These are phyloP conservation scores for Posidonia australis DNA, from an alignment of 106 monocot genomes.

Conservation along the genomic window DNA sequence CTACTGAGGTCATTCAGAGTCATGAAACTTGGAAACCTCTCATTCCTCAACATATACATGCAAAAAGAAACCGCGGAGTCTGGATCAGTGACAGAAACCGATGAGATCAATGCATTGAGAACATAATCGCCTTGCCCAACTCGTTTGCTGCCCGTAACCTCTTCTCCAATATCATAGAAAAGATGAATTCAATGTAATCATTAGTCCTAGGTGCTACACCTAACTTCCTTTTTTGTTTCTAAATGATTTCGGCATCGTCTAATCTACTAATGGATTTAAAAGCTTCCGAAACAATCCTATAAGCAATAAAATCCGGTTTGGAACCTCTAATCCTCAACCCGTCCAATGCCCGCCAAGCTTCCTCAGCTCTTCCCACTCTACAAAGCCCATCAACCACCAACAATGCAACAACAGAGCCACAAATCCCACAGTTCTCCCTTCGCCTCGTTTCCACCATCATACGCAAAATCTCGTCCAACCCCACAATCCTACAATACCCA, in stretches of 20 bases:
- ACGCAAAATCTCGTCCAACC: slow-evolving; percentile 23
- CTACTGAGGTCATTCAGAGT: slow-evolving; percentile 34
- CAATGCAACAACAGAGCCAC: slow-evolving; percentile 59
- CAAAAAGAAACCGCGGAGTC: slow-evolving; percentile 42
- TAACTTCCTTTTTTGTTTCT: slow-evolving; percentile 92
- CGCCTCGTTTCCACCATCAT: slow-evolving; percentile 23
- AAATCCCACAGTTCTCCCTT: slow-evolving; percentile 12
- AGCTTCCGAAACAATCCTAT: slow-evolving; percentile 66
- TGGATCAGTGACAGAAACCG: slow-evolving; percentile 41
- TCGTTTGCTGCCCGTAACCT: slow-evolving; percentile 40
- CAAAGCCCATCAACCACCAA: slow-evolving; percentile 61
- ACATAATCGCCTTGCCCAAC: slow-evolving; percentile 57
- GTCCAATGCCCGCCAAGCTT: slow-evolving; percentile 69
- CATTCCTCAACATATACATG: slow-evolving; percentile 52
- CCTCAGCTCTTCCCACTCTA: slow-evolving; percentile 44
- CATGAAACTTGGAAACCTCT: slow-evolving; percentile 30
- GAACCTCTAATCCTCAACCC: slow-evolving; percentile 45
- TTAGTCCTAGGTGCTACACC: slow-evolving; percentile 72
- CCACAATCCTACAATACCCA: slow-evolving; percentile 9
- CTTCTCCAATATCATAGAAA: slow-evolving; percentile 43
- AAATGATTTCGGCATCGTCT: slow-evolving; percentile 39
- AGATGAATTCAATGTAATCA: slow-evolving; percentile 58
- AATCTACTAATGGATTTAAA: slow-evolving; percentile 33
- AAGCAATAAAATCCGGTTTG: slow-evolving; percentile 86
- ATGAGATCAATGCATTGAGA: slow-evolving; percentile 54